Percentiles rank a stretch among this genome's conserved stretches.
phyloP scores from a whole-genome alignment of 495 filamentous ascomycete species.

The Tetracladium marchalianum region DNA sequence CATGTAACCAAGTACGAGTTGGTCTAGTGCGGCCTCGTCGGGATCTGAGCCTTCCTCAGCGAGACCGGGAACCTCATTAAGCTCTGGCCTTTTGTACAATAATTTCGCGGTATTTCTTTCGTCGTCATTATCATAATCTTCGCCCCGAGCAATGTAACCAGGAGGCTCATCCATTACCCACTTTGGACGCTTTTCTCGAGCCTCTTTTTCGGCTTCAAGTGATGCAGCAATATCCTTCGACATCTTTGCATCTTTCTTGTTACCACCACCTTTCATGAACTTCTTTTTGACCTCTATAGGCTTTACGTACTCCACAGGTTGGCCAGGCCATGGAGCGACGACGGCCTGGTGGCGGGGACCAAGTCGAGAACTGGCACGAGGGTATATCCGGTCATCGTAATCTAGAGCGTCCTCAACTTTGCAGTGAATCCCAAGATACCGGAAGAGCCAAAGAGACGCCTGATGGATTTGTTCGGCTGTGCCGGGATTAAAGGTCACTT shows the following conservation, averaged over 20 bases:
- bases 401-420: conserved; percentile 93
- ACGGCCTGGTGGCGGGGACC: conserved; percentile 89
- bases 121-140: conserved; percentile 48
- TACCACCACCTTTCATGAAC: conserved; percentile 46
- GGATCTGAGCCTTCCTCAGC: conserved; percentile 29
- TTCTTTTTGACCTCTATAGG: conserved; percentile 76
- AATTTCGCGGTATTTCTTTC: conserved; percentile 37
- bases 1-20: conserved; percentile 66
- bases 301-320: conserved; percentile 81
- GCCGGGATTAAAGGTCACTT: conserved; percentile 50
- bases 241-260: conserved; percentile 60
- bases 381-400: conserved; percentile 96
- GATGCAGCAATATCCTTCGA: conserved; percentile 72
- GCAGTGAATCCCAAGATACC: conserved; percentile 93
- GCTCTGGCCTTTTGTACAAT: conserved; percentile 52
- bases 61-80: conserved; percentile 28
- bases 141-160: conserved; percentile 77
- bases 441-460: conserved; percentile 89
- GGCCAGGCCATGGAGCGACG: conserved; percentile 74
- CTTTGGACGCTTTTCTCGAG: conserved; percentile 71
- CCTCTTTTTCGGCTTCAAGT: conserved; percentile 67
- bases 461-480: conserved; percentile 88
- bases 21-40: conserved; percentile 37
- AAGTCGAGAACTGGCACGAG: conserved; percentile 84
- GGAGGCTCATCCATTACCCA: conserved; percentile 88